These are phyloP conservation scores for Apiospora rasikravindrae DNA, from an alignment of 2,329 filamentous ascomycete species.

Conservation along the genomic window DNA sequence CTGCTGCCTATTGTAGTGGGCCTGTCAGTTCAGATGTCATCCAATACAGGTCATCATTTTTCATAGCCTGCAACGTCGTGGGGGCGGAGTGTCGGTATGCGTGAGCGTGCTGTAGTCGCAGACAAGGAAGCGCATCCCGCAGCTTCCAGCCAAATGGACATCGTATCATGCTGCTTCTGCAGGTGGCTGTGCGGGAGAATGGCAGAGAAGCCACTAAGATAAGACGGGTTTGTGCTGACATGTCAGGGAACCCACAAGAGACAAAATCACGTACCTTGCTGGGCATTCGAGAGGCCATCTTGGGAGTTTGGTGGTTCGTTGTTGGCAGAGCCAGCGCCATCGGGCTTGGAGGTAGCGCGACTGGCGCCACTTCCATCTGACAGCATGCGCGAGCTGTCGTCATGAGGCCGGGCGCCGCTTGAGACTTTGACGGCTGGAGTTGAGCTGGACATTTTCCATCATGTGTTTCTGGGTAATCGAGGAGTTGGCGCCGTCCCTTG, in stretches of 20 bases:
- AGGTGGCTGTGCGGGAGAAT: neutral
- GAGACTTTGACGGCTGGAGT: conserved; percentile 29
- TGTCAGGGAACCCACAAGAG: neutral
- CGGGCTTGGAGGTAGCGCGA: conserved; percentile 4
- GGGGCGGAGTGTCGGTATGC: neutral
- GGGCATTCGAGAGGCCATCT: neutral
- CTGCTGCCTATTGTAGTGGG: conserved; percentile 28
- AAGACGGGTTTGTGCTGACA: neutral
- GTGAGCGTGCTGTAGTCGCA: neutral
- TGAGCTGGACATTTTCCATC: conserved; percentile 38
- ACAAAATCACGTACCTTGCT: neutral
- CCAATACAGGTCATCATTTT: neutral
- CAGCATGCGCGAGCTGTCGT: conserved; percentile 6
- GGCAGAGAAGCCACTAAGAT: neutral
- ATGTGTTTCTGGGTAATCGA: conserved; percentile 20
- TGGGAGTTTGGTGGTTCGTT: neutral
- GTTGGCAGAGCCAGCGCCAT: neutral
- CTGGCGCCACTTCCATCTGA: conserved; percentile 5
- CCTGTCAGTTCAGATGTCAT: neutral
- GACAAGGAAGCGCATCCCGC: neutral
- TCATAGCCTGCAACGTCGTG: neutral
- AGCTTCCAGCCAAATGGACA: neutral
- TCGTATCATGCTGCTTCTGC: neutral
- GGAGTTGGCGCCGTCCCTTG: neutral
- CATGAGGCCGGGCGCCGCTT: conserved; percentile 28